phyloP scores from a whole-genome alignment of 2,329 filamentous ascomycete species.

The Aspergillus fijiensis region DNA sequence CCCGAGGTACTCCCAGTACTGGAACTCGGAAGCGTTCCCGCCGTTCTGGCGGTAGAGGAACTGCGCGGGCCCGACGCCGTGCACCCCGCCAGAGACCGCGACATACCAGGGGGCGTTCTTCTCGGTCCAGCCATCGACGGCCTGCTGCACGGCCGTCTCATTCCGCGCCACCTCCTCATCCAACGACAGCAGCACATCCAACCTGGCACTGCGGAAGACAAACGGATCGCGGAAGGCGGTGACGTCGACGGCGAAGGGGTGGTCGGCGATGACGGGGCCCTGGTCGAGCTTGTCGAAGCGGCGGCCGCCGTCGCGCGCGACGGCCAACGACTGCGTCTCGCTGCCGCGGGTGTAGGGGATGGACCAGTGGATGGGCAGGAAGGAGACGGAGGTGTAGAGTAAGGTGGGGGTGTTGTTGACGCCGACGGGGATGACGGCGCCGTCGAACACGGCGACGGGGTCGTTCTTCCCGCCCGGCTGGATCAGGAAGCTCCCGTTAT shows the following conservation, averaged over 20 bases:
- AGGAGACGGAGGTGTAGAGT: conserved; percentile 50
- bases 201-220: conserved; percentile 16
- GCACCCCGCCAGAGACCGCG: conserved; percentile 21
- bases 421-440: conserved; percentile 19
- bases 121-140: not conserved
- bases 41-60: conserved; percentile 22
- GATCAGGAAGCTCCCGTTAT: conserved; percentile 13
- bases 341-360: conserved; percentile 46
- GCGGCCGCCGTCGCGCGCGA: conserved; percentile 47
- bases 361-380: conserved; percentile 48
- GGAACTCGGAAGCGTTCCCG: conserved; percentile 7
- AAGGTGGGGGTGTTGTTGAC: conserved; percentile 46
- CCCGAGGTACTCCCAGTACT: conserved; percentile 23
- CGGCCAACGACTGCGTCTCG: conserved; percentile 49
- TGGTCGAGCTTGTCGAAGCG: conserved; percentile 49
- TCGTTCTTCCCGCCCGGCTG: conserved; percentile 19
- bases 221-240: conserved; percentile 23
- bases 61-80: conserved; percentile 14
- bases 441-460: conserved; percentile 20
- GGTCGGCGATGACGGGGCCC: conserved; percentile 46
- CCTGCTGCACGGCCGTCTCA: not conserved
- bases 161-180: not conserved
- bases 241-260: conserved; percentile 19
- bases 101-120: conserved; percentile 19
- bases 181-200: conserved; percentile 8